Evolutionary conservation across 2,329 filamentous ascomycete species (phyloP), one percentile per base, ranked within the genome.

Genomic region (Ustulina deusta): DNA sequence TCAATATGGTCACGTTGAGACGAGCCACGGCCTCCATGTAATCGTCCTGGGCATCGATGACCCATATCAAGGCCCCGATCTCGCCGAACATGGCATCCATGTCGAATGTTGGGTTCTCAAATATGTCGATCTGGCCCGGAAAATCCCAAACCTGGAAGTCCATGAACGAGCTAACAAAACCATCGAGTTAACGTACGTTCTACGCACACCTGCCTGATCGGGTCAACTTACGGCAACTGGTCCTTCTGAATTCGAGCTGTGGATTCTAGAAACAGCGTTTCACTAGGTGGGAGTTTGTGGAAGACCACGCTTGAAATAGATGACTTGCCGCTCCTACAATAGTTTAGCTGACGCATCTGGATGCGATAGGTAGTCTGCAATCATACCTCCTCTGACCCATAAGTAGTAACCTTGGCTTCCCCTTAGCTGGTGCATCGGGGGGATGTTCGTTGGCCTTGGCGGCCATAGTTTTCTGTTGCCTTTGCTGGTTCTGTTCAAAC

Each of bases 231-330:
- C 94, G 96, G 93, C 85, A 98, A 94, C 3, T 92, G 93, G 74
- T 97, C 94, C 78, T 97, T 97, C 77, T 97, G 94, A 71, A 98
- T 97, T 36, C 93, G 88, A 10, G 94, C 94, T 3, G 96, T 99
- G 0, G 96, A 97, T 79, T 98, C 96, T 20, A 99, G 87, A 76
- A 97, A 99, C 17, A 99, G 83, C 0, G 96, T 98, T 82, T 99
- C 97, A 74, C 93, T 97, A 1, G 96, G 94, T 2, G 95, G 93
- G 77, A 98, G 90, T 79, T 99, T 99, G 81, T 98, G 94, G 77
- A 99, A 98, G n/a, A 99, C 95, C 55, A 99, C 97, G 77, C 94
- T 98, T 29, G 94, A 96, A 78, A 99, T 98, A 6, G 96, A 99
- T 0, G 96, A 98, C 79, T 99, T 99, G 68, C 96, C 96, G 78